Evolutionary conservation across 108 stramenopile species (phyloP).

Genomic region (Nannochloropsis oceanica): DNA sequence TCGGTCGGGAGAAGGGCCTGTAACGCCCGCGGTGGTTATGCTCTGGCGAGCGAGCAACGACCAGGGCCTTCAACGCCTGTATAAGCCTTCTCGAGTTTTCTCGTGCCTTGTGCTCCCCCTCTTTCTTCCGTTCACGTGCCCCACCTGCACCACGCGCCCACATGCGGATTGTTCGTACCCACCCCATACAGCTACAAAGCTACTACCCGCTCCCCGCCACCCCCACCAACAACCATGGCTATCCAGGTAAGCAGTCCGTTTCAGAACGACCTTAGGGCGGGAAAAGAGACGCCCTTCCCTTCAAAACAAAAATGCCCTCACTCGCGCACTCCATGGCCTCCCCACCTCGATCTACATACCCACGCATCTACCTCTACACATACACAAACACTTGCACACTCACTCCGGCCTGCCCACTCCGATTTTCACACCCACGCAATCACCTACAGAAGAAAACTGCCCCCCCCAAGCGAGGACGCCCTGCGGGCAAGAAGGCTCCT

Average conservation of each 20-base stretch:
- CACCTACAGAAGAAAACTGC: not conserved
- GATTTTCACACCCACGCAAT: no score
- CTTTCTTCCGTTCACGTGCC: not conserved
- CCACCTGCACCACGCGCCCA: no score
- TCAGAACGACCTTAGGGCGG: not conserved
- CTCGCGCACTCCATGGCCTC: not conserved
- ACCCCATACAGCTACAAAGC: not conserved
- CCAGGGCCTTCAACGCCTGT: no score
- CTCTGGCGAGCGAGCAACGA: no score
- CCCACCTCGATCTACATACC: not conserved
- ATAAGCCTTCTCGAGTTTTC: not conserved
- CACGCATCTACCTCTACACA: not conserved
- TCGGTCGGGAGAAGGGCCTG: no score
- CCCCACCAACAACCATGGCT: not conserved
- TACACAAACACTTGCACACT: not conserved
- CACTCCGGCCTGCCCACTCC: not conserved
- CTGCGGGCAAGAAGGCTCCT: no score
- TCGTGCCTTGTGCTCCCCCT: not conserved
- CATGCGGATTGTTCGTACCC: not conserved
- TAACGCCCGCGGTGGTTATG: no score
- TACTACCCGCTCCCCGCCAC: not conserved
- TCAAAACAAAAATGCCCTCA: not conserved
- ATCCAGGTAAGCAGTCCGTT: not conserved
- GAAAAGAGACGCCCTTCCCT: not conserved
- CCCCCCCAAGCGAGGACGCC: not conserved